Base-by-base conservation (phyloP, 345 rosid genomes). In the Ricinus communis region DNA sequence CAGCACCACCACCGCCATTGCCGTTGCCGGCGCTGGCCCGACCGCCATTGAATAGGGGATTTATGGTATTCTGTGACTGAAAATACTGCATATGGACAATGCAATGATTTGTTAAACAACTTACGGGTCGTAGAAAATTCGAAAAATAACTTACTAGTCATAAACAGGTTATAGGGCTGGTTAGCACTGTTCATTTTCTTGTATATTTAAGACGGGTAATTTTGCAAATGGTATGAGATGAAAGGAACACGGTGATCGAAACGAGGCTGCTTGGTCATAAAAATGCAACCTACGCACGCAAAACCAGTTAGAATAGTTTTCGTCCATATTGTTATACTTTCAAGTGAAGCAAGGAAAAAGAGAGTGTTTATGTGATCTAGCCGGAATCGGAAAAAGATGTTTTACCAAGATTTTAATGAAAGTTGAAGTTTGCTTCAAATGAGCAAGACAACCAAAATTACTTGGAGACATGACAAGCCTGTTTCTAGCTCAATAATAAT, bases 51-150 rank as follows among this genome's bases (percentile, higher is more conserved):
- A 92, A 84, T 25, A 91, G 81, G 14, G 99, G 95, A 67, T 88
- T 88, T n/a, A 90, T 85, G 70, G 90, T 80, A 81, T 87, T 90
- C 82, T 92, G 92, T 71, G 96, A 71, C 38, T 92, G 97, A 50
- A 95, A 90, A 70, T 79, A 88, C 97, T 93, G 89, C 82, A 77
- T n/a, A n/a, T 18, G 8, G 60, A 71, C 38, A 67, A 52, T 21
- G 9, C 18, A 40, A 40, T 11, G 31, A 10, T 38, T 49, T 53
- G 18, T 68, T 28, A 65, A 28, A 21, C 1, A 56, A 71, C 25
- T 58, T 25, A 45, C 11, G 40, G 10, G 24, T n/a, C 41, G 10
- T 25, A 25, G 18, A 19, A 62, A 43, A 36, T 24, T 40, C n/a
- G 8, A 5, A 63, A 40, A 3, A 24, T 62, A n/a, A n/a, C n/a